Percentiles rank a stretch among this genome's conserved stretches.
These are phyloP conservation scores for Nothomitra cinnamomea DNA, from an alignment of 2,329 filamentous ascomycete genomes.

Conservation along the genomic window DNA sequence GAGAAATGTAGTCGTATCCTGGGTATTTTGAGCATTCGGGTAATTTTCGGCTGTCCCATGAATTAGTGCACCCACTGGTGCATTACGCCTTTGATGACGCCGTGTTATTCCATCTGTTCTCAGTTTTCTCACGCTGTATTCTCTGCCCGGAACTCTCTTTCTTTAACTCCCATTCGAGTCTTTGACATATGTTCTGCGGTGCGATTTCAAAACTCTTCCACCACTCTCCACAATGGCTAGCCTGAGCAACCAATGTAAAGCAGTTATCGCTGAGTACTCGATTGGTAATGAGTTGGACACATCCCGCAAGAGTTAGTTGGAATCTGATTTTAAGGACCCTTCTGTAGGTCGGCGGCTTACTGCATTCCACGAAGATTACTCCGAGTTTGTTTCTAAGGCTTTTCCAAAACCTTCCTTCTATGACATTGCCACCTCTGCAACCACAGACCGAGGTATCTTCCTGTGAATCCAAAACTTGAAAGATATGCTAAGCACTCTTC, in stretches of 20 bases:
- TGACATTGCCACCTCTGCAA: background rate
- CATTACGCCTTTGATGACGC: too few relatives aligned
- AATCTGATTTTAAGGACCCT: background rate
- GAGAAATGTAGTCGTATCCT: too few relatives aligned
- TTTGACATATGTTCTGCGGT: background rate
- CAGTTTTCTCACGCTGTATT: too few relatives aligned
- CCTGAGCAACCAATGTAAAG: background rate
- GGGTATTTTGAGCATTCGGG: too few relatives aligned
- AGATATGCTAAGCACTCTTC: constrained; percentile 1
- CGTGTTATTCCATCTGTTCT: too few relatives aligned
- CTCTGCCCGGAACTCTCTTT: too few relatives aligned
- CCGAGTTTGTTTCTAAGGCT: background rate
- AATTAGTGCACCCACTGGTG: too few relatives aligned
- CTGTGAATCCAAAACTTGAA: background rate
- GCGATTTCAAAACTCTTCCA: background rate
- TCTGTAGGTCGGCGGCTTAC: background rate
- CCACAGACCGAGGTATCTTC: background rate
- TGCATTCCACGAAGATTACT: background rate
- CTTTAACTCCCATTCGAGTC: background rate
- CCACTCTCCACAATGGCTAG: background rate
- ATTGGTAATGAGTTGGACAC: background rate
- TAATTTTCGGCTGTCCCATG: too few relatives aligned
- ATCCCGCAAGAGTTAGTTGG: background rate
- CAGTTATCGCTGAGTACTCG: background rate
- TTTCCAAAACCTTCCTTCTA: background rate